phyloP scores from a whole-genome alignment of 768 basidiomycete species.

The Sporobolomyces phaffii region DNA sequence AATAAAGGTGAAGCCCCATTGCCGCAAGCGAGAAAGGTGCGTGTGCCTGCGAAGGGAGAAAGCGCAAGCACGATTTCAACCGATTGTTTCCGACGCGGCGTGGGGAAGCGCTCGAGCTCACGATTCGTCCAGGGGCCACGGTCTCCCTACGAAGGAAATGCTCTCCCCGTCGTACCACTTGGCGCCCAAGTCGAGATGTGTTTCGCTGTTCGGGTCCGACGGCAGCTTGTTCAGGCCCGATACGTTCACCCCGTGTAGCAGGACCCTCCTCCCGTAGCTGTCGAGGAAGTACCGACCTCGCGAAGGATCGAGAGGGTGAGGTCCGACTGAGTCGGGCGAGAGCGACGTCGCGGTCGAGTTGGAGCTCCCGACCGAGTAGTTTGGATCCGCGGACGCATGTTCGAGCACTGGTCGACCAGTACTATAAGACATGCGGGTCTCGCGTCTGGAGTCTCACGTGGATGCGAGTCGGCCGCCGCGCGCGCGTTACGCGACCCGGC shows the following conservation, averaged over 20 bases:
- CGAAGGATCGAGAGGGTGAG: constrained; percentile 54
- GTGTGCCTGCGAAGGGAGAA: not conserved
- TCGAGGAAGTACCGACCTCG: constrained; percentile 80
- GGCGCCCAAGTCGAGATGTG: constrained; percentile 51
- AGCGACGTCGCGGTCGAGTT: constrained; percentile 42
- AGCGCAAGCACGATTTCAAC: no score
- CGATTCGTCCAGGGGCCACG: constrained; percentile 84
- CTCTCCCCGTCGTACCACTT: constrained; percentile 62
- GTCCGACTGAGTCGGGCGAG: constrained; percentile 71
- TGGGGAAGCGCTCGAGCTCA: constrained; percentile 56
- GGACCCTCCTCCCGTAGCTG: constrained; percentile 68
- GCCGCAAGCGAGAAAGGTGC: constrained; percentile 32
- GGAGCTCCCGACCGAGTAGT: constrained; percentile 14
- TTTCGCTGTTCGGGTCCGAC: constrained; percentile 54
- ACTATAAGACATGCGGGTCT: not conserved
- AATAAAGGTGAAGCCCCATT: constrained; percentile 37
- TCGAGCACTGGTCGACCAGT: not conserved
- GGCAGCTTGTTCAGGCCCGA: constrained; percentile 65
- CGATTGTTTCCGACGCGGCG: no score
- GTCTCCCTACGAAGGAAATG: constrained; percentile 81
- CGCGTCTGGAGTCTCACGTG: no score
- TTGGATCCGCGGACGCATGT: constrained; percentile 6
- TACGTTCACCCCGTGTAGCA: constrained; percentile 76
- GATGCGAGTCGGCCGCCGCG: no score
- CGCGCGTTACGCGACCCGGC: no score